phyloP scores from a whole-genome alignment of 140 eudicot species.

The Cichorium intybus region DNA sequence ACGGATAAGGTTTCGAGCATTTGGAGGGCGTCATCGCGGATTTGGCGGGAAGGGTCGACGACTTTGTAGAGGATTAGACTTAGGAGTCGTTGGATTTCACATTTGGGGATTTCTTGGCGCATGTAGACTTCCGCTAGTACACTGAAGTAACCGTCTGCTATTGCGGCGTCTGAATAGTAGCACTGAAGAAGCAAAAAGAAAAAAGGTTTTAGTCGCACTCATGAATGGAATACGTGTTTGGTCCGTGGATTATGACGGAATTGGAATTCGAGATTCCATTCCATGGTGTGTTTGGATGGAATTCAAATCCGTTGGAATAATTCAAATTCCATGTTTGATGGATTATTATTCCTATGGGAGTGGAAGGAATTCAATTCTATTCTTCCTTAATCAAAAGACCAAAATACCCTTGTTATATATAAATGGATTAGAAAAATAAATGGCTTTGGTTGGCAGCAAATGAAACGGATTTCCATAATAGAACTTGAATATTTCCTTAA shows the following conservation, averaged over 20 bases:
- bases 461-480: too few species aligned
- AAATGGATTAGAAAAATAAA: too few species aligned
- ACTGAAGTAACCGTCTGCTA: constrained; percentile 98
- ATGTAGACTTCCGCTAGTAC: constrained; percentile 98
- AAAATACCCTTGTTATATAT: too few species aligned
- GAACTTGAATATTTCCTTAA: too few species aligned
- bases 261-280: too few species aligned
- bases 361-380: too few species aligned
- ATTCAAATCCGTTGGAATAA: too few species aligned
- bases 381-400: too few species aligned
- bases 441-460: too few species aligned
- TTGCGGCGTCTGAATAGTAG: constrained; percentile 88
- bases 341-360: too few species aligned
- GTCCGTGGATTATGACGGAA: not conserved
- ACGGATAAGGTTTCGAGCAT: constrained; percentile 98
- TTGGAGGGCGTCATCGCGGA: constrained; percentile 98
- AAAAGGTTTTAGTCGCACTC: not conserved
- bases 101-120: constrained; percentile 99
- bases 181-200: constrained; percentile 51
- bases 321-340: too few species aligned
- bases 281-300: too few species aligned
- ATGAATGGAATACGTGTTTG: not conserved
- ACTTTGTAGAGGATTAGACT: constrained; percentile 96
- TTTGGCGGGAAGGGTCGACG: constrained; percentile 96
- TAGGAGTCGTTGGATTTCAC: constrained; percentile 91